phyloP scores from a whole-genome alignment of 2,329 filamentous ascomycete species.

The Fusarium lateritium region DNA sequence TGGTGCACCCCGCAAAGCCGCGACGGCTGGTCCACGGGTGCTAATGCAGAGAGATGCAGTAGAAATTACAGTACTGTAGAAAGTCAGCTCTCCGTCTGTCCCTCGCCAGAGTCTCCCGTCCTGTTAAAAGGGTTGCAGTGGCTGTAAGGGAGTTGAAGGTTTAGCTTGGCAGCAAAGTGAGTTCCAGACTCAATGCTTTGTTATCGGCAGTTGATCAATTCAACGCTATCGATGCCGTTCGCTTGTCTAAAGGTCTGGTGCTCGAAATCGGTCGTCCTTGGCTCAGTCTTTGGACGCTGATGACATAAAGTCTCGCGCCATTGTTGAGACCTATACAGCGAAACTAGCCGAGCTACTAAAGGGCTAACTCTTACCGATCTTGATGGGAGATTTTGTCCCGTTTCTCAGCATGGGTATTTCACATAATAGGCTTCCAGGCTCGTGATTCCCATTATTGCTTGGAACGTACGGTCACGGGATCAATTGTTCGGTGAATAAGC shows the following conservation, averaged over 20 bases:
- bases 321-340: not conserved
- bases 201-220: conserved; percentile 27
- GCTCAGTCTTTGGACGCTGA: not conserved
- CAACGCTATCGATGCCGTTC: not conserved
- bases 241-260: not conserved
- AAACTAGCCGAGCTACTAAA: conserved; percentile 4
- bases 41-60: conserved; percentile 34
- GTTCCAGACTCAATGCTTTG: conserved; percentile 3
- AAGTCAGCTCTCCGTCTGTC: not conserved
- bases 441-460: conserved; percentile 14
- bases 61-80: not conserved
- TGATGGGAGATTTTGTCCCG: not conserved
- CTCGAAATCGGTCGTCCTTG: not conserved
- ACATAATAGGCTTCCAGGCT: conserved; percentile 2
- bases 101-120: not conserved
- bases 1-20: conserved; percentile 41
- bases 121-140: not conserved
- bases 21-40: conserved; percentile 20
- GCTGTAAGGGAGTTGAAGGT: conserved; percentile 20
- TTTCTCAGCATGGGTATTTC: conserved; percentile 18
- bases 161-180: conserved; percentile 17
- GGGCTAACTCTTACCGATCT: conserved; percentile 9
- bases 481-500: conserved; percentile 2
- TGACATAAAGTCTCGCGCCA: not conserved
- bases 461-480: conserved; percentile 8